phyloP scores from a whole-genome alignment of 331 rosid genomes.

The Malus hybrid region DNA sequence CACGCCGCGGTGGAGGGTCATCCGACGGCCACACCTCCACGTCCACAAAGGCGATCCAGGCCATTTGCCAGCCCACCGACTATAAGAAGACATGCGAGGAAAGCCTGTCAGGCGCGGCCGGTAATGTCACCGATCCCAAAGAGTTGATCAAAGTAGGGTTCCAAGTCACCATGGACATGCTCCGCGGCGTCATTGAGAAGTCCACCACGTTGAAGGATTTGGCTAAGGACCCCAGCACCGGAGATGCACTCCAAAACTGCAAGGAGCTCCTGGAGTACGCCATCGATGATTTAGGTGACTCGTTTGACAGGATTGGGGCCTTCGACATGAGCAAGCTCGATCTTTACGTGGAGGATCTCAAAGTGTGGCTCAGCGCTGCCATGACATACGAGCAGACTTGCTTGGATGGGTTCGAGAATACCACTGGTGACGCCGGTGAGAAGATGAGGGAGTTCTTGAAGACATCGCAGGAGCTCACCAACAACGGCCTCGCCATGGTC shows the following conservation, averaged over 20 bases:
- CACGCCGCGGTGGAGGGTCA: neutral
- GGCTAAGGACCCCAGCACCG: slow-evolving; percentile 39
- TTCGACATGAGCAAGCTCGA: slow-evolving; percentile 27
- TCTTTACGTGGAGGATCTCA: slow-evolving; percentile 38
- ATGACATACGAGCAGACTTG: slow-evolving; percentile 58
- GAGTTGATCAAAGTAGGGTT: slow-evolving; percentile 40
- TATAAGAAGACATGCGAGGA: slow-evolving; percentile 47
- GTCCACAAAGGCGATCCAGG: slow-evolving; percentile 19
- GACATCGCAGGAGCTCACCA: slow-evolving; percentile 36
- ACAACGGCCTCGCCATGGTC: slow-evolving; percentile 62
- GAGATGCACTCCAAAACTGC: slow-evolving; percentile 48
- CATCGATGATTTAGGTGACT: slow-evolving; percentile 31
- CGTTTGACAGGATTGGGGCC: slow-evolving; percentile 18
- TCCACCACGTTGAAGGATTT: slow-evolving; percentile 23
- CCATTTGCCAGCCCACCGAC: slow-evolving; percentile 49
- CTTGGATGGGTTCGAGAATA: slow-evolving; percentile 49
- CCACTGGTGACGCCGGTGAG: slow-evolving; percentile 30
- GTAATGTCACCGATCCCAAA: slow-evolving; percentile 26
- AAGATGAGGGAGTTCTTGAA: slow-evolving; percentile 37
- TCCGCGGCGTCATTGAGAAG: slow-evolving; percentile 18
- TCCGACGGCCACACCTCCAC: neutral
- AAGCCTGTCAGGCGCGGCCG: slow-evolving; percentile 5
- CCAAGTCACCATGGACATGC: slow-evolving; percentile 10
- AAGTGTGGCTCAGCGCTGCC: slow-evolving; percentile 55
- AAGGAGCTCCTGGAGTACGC: slow-evolving; percentile 51